These are phyloP conservation scores for Vitellaria paradoxa DNA, from an alignment of 179 eudicot species.

Conservation along the genomic window DNA sequence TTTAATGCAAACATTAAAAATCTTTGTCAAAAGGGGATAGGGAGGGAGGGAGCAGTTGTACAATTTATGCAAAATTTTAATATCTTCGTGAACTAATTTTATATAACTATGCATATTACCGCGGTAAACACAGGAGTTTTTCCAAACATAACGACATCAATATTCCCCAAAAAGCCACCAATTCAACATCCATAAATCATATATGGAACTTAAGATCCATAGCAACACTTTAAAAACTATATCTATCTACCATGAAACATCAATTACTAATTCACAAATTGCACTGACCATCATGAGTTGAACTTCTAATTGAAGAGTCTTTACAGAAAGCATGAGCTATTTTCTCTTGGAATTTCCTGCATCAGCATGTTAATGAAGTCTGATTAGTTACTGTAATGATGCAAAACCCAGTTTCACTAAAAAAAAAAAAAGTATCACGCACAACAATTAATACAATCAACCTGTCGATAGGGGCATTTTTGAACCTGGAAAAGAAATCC, in stretches of 20 bases:
- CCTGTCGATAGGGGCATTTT: background rate
- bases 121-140: background rate
- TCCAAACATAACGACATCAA: background rate
- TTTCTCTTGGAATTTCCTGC: slow-evolving; percentile 44
- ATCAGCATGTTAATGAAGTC: slow-evolving; percentile 8
- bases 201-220: background rate
- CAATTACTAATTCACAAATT: background rate
- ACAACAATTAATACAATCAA: background rate
- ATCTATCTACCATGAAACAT: background rate
- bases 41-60: no score
- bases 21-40: background rate
- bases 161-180: background rate
- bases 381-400: background rate
- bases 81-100: background rate
- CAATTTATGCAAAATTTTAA: background rate
- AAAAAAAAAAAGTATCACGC: no score
- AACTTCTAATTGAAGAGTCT: slow-evolving; percentile 17
- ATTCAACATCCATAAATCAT: background rate
- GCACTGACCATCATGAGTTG: slow-evolving; percentile 27
- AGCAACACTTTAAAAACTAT: background rate
- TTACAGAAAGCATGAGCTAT: slow-evolving; percentile 6
- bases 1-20: background rate
- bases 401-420: background rate
- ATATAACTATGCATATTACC: background rate
- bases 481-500: background rate